phyloP scores from a whole-genome alignment of 768 basidiomycete species.

The Tulasnella sp. region DNA sequence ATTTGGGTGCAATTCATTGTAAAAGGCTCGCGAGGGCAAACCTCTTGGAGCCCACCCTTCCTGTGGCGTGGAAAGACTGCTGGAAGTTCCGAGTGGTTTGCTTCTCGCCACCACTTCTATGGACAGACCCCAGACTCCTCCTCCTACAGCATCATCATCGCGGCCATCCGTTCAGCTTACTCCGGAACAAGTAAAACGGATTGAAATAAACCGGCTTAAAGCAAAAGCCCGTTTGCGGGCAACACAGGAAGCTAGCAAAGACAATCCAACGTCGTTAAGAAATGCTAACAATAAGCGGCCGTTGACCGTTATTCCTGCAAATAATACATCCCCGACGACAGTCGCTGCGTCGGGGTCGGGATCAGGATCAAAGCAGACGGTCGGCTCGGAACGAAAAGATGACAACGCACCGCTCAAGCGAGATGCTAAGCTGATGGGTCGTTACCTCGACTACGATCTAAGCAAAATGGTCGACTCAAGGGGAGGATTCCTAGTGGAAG shows the following conservation, averaged over 20 bases:
- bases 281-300: conserved; percentile 74
- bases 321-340: conserved; percentile 49
- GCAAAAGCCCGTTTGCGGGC: conserved; percentile 63
- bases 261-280: conserved; percentile 23
- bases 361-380: conserved; percentile 11
- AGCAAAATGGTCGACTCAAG: conserved; percentile 95
- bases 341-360: conserved; percentile 27
- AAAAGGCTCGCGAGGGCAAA: neutral
- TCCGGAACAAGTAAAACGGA: conserved; percentile 56
- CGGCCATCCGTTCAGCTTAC: conserved; percentile 32
- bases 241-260: conserved; percentile 30
- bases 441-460: conserved; percentile 94
- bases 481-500: conserved; percentile 90
- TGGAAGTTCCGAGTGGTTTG: neutral
- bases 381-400: conserved; percentile 15
- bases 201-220: conserved; percentile 71
- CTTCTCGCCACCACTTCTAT: neutral
- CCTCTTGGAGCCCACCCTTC: neutral
- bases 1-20: too few relatives aligned
- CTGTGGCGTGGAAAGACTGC: neutral
- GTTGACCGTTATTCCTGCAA: conserved; percentile 43
- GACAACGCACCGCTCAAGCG: conserved; percentile 39
- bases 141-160: neutral
- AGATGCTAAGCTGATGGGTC: conserved; percentile 63
- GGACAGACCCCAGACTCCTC: conserved; percentile 1